Percentiles rank a stretch among this genome's conserved stretches.
Evolutionary conservation across 2,329 filamentous ascomycete species (phyloP).

Genomic region (Sporothrix dimorphospora): DNA sequence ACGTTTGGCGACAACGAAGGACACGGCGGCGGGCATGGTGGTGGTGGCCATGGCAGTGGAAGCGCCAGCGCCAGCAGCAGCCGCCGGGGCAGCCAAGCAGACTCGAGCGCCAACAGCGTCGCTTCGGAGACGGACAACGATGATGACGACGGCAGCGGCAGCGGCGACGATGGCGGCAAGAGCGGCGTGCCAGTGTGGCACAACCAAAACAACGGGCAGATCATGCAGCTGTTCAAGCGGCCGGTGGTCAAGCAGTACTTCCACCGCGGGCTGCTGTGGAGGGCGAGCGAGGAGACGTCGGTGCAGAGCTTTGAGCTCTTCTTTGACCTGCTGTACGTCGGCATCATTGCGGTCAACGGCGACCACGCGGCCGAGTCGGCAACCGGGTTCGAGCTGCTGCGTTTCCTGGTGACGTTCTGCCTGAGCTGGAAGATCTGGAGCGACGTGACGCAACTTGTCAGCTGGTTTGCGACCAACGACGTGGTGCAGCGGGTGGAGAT

Average conservation of each 20-base stretch:
- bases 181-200: conserved; percentile 31
- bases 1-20: conserved; percentile 42
- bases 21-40: conserved; percentile 13
- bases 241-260: conserved; percentile 68
- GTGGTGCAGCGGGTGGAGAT: conserved; percentile 61
- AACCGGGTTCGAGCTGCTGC: conserved; percentile 57
- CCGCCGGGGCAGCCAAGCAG: conserved; percentile 1
- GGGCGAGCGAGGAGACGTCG: conserved; percentile 60
- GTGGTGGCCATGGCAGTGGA: background rate
- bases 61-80: conserved; percentile 15
- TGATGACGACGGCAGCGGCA: conserved; percentile 30
- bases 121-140: conserved; percentile 29
- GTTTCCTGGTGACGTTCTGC: conserved; percentile 64
- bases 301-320: conserved; percentile 68
- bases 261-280: conserved; percentile 66
- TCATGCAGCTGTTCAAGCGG: conserved; percentile 60
- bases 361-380: conserved; percentile 62
- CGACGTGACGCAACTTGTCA: conserved; percentile 59
- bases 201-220: conserved; percentile 43
- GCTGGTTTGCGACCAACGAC: conserved; percentile 66
- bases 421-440: conserved; percentile 68
- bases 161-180: background rate
- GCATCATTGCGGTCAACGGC: conserved; percentile 66
- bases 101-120: conserved; percentile 17
- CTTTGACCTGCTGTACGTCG: conserved; percentile 65